A percentile compares a stretch with the other conserved stretches of the same genome.
These are phyloP conservation scores for Claviceps sp. DNA, from an alignment of 2,329 filamentous ascomycete species.

Conservation along the genomic window DNA sequence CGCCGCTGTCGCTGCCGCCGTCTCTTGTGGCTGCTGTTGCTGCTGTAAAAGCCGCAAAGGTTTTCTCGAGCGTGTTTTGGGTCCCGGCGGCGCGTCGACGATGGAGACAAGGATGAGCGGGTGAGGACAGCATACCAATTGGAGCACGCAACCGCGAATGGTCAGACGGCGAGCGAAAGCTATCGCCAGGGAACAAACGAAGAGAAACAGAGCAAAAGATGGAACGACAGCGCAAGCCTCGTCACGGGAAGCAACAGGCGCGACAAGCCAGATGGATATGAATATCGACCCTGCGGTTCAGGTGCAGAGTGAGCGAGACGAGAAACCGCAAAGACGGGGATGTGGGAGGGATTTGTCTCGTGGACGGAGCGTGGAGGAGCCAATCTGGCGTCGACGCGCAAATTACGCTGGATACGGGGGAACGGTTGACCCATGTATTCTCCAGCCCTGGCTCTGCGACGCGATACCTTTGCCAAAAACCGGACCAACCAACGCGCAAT, in stretches of 20 bases:
- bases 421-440: background rate
- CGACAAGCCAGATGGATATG: constrained; percentile 5
- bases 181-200: background rate
- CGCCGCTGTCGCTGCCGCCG: background rate
- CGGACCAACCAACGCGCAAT: no score
- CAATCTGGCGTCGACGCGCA: background rate
- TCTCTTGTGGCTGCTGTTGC: background rate
- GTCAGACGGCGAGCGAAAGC: background rate
- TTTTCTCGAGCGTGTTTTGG: background rate
- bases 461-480: background rate
- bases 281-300: constrained; percentile 6
- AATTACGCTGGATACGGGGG: background rate
- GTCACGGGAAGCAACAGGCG: constrained; percentile 2
- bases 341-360: constrained; percentile 3
- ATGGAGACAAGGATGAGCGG: background rate
- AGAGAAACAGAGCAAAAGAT: background rate
- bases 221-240: constrained; percentile 1
- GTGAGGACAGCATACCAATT: background rate
- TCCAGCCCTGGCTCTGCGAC: background rate
- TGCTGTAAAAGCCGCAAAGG: background rate
- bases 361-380: background rate
- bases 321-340: constrained; percentile 4
- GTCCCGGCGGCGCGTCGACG: background rate
- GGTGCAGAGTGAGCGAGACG: constrained; percentile 5
- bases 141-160: background rate